phyloP scores from a whole-genome alignment of 2,329 filamentous ascomycete genomes.

The Rhinocladiella mackenziei region DNA sequence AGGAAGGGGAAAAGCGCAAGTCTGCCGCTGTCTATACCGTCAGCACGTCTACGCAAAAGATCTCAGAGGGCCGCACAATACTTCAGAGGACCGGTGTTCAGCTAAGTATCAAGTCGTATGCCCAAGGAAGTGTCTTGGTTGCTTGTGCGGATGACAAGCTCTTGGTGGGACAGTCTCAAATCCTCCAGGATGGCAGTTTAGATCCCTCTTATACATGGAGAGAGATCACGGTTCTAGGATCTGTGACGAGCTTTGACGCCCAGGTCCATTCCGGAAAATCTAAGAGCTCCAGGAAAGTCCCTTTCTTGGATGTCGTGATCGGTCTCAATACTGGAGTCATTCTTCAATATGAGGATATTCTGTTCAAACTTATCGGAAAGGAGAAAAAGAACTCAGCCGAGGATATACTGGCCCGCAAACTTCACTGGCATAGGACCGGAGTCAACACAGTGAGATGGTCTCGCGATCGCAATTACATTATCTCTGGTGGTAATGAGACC shows the following conservation, averaged over 20 bases:
- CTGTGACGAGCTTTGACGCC: slow-evolving; percentile 62
- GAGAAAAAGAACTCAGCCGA: slow-evolving; percentile 43
- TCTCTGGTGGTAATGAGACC: slow-evolving; percentile 88
- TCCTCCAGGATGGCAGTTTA: slow-evolving; percentile 33
- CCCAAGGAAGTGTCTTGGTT: slow-evolving; percentile 36
- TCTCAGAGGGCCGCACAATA: slow-evolving; percentile 2
- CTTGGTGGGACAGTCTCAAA: slow-evolving; percentile 55
- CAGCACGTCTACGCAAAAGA: neutral
- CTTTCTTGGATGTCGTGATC: slow-evolving; percentile 67
- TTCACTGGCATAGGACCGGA: slow-evolving; percentile 87
- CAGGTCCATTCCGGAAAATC: slow-evolving; percentile 22
- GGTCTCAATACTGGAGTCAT: slow-evolving; percentile 75
- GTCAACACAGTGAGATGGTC: slow-evolving; percentile 90
- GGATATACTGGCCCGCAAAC: slow-evolving; percentile 55
- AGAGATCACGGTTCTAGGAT: slow-evolving; percentile 54
- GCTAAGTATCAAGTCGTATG: slow-evolving; percentile 14
- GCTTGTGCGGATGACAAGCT: slow-evolving; percentile 45
- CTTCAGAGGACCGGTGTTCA: slow-evolving; percentile 8
- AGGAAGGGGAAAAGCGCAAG: slow-evolving; percentile 4
- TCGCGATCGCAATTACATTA: slow-evolving; percentile 84
- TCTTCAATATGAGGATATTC: slow-evolving; percentile 72
- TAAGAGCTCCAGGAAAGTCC: slow-evolving; percentile 31
- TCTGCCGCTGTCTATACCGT: slow-evolving; percentile 10
- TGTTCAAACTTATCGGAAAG: slow-evolving; percentile 51
- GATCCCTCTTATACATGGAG: slow-evolving; percentile 50